A percentile compares a stretch with the other conserved stretches of the same genome.
Evolutionary conservation across 306 rosid species (phyloP).

Genomic region (Cicer chorassanicum): DNA sequence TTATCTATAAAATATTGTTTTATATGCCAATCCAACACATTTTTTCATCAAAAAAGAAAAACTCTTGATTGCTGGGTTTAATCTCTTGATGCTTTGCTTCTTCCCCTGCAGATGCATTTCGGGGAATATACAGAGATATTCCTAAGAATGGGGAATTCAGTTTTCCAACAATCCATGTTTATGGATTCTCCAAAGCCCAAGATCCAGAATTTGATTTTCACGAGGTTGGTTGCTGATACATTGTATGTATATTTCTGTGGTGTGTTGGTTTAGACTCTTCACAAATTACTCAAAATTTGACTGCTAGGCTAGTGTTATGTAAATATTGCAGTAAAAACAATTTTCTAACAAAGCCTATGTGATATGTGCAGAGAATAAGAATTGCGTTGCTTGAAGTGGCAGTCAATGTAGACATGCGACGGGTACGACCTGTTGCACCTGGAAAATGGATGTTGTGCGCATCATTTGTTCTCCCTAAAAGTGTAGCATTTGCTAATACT

Average conservation of each 20-base stretch:
- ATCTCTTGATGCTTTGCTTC: constrained; percentile 34
- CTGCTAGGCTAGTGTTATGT: constrained; percentile 28
- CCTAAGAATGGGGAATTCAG: constrained; percentile 52
- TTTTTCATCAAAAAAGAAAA: constrained; percentile 33
- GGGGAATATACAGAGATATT: constrained; percentile 70
- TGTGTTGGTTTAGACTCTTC: constrained; percentile 26
- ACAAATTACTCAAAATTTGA: constrained; percentile 18
- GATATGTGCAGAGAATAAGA: constrained; percentile 74
- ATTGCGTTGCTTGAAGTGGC: constrained; percentile 78
- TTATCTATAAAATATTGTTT: constrained; percentile 14
- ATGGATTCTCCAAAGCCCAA: constrained; percentile 91
- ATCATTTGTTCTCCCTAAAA: constrained; percentile 79
- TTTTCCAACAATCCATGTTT: constrained; percentile 82
- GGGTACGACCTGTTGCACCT: constrained; percentile 89
- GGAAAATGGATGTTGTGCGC: constrained; percentile 98
- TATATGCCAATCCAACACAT: constrained; percentile 24
- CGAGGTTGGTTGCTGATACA: constrained; percentile 58
- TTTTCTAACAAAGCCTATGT: constrained; percentile 17
- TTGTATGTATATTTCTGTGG: constrained; percentile 22
- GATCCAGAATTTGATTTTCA: constrained; percentile 98
- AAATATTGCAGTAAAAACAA: constrained; percentile 14
- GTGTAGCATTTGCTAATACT: constrained; percentile 71
- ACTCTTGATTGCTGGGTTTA: background rate
- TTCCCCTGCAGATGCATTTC: constrained; percentile 69
- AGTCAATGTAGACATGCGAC: constrained; percentile 75